Conservation (phyloP, 164 flowering plant genomes). For the Santalum album region DNA sequence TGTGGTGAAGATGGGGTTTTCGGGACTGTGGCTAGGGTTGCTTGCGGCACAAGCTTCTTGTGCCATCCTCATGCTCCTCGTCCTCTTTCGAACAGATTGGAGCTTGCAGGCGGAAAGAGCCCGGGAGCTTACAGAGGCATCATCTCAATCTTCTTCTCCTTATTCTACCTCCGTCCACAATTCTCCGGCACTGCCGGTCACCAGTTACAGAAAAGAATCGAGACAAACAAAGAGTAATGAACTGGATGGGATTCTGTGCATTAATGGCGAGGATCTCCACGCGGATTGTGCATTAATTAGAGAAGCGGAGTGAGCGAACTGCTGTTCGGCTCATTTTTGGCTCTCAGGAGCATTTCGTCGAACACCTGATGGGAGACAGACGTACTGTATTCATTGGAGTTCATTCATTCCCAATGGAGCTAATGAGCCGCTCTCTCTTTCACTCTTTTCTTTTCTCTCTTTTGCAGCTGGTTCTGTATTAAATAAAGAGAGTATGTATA, state of each 20-base stretch:
- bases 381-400: too few relatives aligned
- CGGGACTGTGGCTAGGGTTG: slow-evolving; percentile 85
- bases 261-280: slow-evolving; percentile 38
- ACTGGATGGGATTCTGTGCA: slow-evolving; percentile 33
- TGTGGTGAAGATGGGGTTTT: slow-evolving; percentile 55
- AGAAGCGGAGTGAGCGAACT: too few relatives aligned
- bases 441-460: too few relatives aligned
- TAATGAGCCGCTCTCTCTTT: too few relatives aligned
- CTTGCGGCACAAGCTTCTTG: slow-evolving; percentile 90
- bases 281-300: slow-evolving; percentile 16
- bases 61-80: slow-evolving; percentile 64
- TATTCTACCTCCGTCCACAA: neutral
- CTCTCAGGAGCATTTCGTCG: too few relatives aligned
- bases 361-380: slow-evolving; percentile 11
- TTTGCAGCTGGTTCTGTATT: too few relatives aligned
- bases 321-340: neutral
- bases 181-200: slow-evolving; percentile 15
- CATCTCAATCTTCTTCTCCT: slow-evolving; percentile 10
- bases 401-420: too few relatives aligned
- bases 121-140: slow-evolving; percentile 35
- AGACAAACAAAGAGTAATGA: neutral
- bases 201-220: too few relatives aligned
- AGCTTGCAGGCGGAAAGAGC: slow-evolving; percentile 56
- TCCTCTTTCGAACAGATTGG: slow-evolving; percentile 75
- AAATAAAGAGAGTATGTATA: too few relatives aligned